Conservation (phyloP, 225 moss, liverwort and hornwort species). For the Polytrichum commune region DNA sequence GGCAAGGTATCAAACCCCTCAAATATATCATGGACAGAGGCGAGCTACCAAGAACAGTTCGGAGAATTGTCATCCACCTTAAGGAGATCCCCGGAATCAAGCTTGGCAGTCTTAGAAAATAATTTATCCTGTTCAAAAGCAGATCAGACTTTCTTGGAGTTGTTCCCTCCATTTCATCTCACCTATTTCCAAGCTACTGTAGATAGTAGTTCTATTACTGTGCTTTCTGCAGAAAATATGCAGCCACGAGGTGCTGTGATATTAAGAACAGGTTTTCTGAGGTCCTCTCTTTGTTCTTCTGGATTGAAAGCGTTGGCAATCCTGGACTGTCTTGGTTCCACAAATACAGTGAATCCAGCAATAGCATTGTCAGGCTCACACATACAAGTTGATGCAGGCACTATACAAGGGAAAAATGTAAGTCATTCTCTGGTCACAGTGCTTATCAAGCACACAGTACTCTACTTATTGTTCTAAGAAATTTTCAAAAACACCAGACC, state of each 20-base stretch:
- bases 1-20: neutral
- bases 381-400: constrained; percentile 10
- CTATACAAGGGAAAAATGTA: constrained; percentile 6
- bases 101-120: neutral
- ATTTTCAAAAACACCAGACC: too few relatives aligned
- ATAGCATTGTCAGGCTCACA: neutral
- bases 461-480: too few relatives aligned
- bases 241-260: neutral
- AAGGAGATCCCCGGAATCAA: neutral
- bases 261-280: constrained; percentile 8
- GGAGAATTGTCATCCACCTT: neutral
- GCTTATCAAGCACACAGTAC: too few relatives aligned
- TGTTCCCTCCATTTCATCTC: constrained; percentile 3
- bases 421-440: neutral
- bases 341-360: neutral
- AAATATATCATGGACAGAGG: neutral
- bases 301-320: neutral
- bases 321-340: neutral
- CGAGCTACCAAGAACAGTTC: neutral
- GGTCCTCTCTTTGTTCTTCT: neutral
- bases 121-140: neutral
- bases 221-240: constrained; percentile 3
- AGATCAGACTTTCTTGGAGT: neutral
- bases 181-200: constrained; percentile 3
- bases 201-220: neutral